Conservation (phyloP, 106 monocot genomes). For the Dioscorea dumetorum region DNA sequence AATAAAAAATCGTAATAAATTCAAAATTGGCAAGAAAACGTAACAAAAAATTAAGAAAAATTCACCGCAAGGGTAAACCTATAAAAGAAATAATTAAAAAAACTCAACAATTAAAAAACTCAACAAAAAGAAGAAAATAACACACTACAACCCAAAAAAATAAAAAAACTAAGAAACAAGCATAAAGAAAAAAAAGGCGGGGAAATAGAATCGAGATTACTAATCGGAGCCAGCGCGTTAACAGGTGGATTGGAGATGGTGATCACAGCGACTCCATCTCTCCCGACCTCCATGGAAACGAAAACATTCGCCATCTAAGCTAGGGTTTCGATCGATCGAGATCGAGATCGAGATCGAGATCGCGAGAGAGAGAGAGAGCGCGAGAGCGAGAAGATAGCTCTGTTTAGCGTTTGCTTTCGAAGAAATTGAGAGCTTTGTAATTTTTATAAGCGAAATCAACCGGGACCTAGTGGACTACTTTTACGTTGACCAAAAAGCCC, state of each 20-base stretch:
- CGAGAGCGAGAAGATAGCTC: too few relatives aligned
- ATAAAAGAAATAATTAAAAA: neutral
- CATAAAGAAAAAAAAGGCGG: neutral
- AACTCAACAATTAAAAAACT: neutral
- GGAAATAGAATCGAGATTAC: conserved; percentile 16
- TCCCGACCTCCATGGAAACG: conserved; percentile 54
- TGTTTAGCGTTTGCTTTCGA: too few relatives aligned
- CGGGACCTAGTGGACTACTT: too few relatives aligned
- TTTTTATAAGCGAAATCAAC: too few relatives aligned
- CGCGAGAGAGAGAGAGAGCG: neutral
- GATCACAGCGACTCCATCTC: conserved; percentile 63
- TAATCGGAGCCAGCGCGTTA: conserved; percentile 42
- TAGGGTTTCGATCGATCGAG: neutral
- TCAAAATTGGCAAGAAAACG: neutral
- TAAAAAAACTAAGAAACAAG: neutral
- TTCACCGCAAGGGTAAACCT: neutral
- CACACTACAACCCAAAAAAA: neutral
- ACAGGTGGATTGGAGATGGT: conserved; percentile 67
- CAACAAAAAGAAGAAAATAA: neutral
- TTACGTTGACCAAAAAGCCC: too few relatives aligned
- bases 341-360: neutral
- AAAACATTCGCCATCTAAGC: conserved; percentile 30
- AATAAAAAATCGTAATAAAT: too few relatives aligned
- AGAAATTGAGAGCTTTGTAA: too few relatives aligned
- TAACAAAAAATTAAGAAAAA: neutral